Evolutionary conservation across 345 rosid species (phyloP), one percentile per base, ranked within the genome.

Genomic region (Psidium guajava): DNA sequence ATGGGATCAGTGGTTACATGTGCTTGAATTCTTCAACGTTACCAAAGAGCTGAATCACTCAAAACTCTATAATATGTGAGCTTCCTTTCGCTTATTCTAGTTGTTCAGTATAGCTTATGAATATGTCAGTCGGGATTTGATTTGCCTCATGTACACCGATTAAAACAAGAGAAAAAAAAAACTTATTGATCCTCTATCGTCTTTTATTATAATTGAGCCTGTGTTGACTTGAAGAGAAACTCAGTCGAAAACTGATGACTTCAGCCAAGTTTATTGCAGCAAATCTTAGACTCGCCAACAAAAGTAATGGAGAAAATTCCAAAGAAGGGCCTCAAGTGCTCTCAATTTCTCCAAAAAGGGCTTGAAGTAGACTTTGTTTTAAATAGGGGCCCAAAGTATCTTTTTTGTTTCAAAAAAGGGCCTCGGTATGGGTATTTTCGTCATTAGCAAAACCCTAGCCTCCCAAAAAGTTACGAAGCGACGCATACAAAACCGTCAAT

Each of bases 1-100:
- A 18, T 85, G 90, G 90, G 91, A 89, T 59, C 90, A 90, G 85
- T 89, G 93, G 93, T 14, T 85, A 27, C 86, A 28, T 52, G 88
- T 86, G 32, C 86, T 91, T 20, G 64, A 80, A 42, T 89, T 82
- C 85, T 92, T 91, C n/a, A 91, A 92, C 85, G 88, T 91, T 27
- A 91, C 92, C 1, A 56, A 64, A 64, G 57, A 88, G n/a, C 83
- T 89, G 16, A 52, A 88, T 44, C 50, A 73, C 18, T 87, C 89
- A 11, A 85, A 86, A 21, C 80, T 84, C 18, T 84, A 87, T 49
- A 73, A 85, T 86, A 57, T 86, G 3, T 84, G 59, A 77, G 83
- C 15, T 44, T 44, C 32, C 42, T 36, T 69, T 32, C 22, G 24
- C 77, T 36, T 18, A 36, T 36, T 69, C 77, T 69, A 21, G 22